phyloP scores from a whole-genome alignment of 352 stramenopile genomes.

The Pelagophyceae sp. region DNA sequence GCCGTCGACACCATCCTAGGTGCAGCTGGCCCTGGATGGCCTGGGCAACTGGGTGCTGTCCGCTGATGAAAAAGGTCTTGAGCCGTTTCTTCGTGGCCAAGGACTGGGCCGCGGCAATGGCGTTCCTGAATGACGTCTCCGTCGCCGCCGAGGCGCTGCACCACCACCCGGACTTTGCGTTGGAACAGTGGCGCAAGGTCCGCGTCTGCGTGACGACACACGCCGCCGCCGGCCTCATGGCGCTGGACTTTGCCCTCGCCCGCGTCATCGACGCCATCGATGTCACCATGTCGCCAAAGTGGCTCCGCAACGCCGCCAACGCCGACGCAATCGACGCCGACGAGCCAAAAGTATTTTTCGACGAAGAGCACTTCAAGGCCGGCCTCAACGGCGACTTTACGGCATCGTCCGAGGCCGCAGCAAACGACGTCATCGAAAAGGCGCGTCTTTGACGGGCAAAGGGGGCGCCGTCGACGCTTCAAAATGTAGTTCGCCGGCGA shows the following conservation, averaged over 20 bases:
- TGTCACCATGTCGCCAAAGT: constrained; percentile 56
- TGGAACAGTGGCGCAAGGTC: constrained; percentile 34
- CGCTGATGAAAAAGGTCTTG: background rate
- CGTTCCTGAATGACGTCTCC: constrained; percentile 31
- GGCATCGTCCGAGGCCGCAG: background rate
- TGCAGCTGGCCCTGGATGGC: too few species aligned
- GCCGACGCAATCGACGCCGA: background rate
- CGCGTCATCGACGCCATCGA: constrained; percentile 1
- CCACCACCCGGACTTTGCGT: constrained; percentile 39
- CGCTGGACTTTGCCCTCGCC: constrained; percentile 18
- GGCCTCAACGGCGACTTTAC: background rate
- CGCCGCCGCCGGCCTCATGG: constrained; percentile 11
- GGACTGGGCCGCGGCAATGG: constrained; percentile 35
- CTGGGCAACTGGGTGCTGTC: background rate
- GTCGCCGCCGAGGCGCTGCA: constrained; percentile 29
- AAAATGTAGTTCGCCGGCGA: too few species aligned
- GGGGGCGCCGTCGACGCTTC: too few species aligned
- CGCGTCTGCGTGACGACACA: constrained; percentile 28
- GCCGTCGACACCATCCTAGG: too few species aligned
- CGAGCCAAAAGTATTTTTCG: background rate
- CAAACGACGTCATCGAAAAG: background rate
- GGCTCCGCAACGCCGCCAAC: constrained; percentile 49
- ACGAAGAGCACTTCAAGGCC: background rate
- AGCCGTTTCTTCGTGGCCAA: constrained; percentile 34
- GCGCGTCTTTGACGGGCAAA: background rate